Percentiles rank a stretch among this genome's conserved stretches.
These are phyloP conservation scores for Venturia nashicola DNA, from an alignment of 2,329 filamentous ascomycete genomes.

Conservation along the genomic window DNA sequence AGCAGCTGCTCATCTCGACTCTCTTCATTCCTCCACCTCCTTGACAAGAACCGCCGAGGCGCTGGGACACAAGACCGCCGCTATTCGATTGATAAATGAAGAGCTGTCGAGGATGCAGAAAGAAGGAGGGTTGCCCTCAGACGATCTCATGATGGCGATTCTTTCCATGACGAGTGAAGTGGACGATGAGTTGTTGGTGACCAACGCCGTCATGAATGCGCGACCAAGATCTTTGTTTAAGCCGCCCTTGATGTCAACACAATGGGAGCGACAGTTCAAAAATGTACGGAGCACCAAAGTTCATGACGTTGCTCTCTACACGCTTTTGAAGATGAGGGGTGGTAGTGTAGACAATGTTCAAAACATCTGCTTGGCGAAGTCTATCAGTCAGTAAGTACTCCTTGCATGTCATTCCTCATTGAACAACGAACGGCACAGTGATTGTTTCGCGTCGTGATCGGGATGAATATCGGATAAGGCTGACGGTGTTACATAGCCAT, in stretches of 20 bases:
- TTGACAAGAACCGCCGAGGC: not conserved
- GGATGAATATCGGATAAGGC: not conserved
- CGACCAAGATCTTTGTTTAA: not conserved
- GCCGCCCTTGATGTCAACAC: not conserved
- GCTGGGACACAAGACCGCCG: not conserved
- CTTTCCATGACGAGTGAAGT: conserved; percentile 3
- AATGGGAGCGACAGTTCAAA: not conserved
- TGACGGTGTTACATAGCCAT: not conserved
- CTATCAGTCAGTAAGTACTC: not conserved
- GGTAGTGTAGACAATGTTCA: not conserved
- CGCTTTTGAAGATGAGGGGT: not conserved
- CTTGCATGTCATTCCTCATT: not conserved
- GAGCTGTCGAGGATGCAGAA: not conserved
- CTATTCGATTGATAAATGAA: not conserved
- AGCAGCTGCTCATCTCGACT: not conserved
- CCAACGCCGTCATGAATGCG: not conserved
- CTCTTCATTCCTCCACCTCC: not conserved
- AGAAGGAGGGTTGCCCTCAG: not conserved
- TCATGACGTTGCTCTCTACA: not conserved
- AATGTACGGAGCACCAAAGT: not conserved
- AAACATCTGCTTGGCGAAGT: not conserved
- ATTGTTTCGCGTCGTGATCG: not conserved
- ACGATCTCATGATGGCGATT: not conserved
- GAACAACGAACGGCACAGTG: too few relatives aligned
- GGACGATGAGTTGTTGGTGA: not conserved